These are phyloP conservation scores for Fraxinus albicans DNA, from an alignment of 305 asterid genomes.

Conservation along the genomic window DNA sequence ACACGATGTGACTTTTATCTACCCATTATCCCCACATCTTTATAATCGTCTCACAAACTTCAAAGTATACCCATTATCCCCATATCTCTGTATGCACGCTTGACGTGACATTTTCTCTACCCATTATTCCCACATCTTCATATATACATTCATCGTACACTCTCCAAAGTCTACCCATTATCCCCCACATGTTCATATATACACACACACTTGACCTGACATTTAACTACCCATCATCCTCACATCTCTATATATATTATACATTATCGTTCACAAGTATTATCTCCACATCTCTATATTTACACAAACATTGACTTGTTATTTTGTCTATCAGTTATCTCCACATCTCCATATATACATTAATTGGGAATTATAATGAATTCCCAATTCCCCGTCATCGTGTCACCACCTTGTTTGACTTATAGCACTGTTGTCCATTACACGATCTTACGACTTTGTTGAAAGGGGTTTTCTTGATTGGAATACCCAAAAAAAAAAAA, in stretches of 20 bases:
- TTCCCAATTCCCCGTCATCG: too few relatives aligned
- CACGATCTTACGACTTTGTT: too few relatives aligned
- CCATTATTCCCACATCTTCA: not conserved
- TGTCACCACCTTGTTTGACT: too few relatives aligned
- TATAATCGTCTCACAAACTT: not conserved
- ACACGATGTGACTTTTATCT: not conserved
- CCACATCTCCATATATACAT: too few relatives aligned
- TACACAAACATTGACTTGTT: too few relatives aligned
- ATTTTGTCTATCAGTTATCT: too few relatives aligned
- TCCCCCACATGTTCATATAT: not conserved
- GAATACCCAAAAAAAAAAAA: too few relatives aligned
- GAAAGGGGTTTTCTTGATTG: too few relatives aligned
- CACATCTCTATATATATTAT: not conserved
- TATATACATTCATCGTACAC: not conserved
- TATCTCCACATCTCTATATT: too few relatives aligned
- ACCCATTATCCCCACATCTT: not conserved
- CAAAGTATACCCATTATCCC: not conserved
- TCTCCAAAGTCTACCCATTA: not conserved
- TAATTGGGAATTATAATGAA: too few relatives aligned
- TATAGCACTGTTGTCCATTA: too few relatives aligned
- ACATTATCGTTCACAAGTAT: too few relatives aligned
- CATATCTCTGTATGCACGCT: not conserved
- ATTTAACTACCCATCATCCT: not conserved
- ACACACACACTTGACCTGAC: not conserved
- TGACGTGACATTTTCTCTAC: not conserved